A percentile compares a stretch with the other conserved stretches of the same genome.
Conservation (phyloP, 129 eudicot species). For the Saposhnikovia divaricata region DNA sequence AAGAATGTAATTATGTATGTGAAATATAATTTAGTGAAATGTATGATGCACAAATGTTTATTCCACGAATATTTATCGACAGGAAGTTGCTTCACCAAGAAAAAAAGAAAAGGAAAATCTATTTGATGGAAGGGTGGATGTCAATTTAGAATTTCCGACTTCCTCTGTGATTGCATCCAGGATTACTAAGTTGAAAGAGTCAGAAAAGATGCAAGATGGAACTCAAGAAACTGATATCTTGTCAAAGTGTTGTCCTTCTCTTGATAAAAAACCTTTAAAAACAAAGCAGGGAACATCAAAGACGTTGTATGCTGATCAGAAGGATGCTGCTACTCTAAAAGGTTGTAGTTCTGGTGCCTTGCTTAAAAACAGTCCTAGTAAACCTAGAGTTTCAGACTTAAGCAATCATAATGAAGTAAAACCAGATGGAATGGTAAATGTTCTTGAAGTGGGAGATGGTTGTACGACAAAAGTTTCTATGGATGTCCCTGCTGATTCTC, state of each 20-base stretch:
- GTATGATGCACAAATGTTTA: conserved; percentile 1
- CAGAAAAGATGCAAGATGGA: conserved; percentile 12
- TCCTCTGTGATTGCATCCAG: conserved; percentile 20
- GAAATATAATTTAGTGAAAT: background rate
- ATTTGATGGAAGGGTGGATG: conserved; percentile 39
- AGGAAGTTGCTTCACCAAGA: conserved; percentile 50
- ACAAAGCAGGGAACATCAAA: background rate
- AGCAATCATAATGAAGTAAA: conserved; percentile 1
- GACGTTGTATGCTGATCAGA: background rate
- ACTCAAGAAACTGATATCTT: conserved; percentile 5
- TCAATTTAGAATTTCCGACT: conserved; percentile 22
- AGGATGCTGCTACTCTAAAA: background rate
- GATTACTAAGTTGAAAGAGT: conserved; percentile 27
- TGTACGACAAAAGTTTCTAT: conserved; percentile 9
- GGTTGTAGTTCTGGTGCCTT: background rate
- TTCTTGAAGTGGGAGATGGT: conserved; percentile 12
- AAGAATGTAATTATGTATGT: background rate
- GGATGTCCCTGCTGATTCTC: background rate
- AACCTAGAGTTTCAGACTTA: conserved; percentile 1
- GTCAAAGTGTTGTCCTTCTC: conserved; percentile 2
- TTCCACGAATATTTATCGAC: background rate
- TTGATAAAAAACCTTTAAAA: conserved; percentile 1
- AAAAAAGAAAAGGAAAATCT: conserved; percentile 66
- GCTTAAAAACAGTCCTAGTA: conserved; percentile 20
- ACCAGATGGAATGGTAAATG: conserved; percentile 9